Evolutionary conservation across 1,284 basidiomycete genomes (phyloP), one percentile per base, ranked within the genome.

Genomic region (Cutaneotrichosporon dermatis): DNA sequence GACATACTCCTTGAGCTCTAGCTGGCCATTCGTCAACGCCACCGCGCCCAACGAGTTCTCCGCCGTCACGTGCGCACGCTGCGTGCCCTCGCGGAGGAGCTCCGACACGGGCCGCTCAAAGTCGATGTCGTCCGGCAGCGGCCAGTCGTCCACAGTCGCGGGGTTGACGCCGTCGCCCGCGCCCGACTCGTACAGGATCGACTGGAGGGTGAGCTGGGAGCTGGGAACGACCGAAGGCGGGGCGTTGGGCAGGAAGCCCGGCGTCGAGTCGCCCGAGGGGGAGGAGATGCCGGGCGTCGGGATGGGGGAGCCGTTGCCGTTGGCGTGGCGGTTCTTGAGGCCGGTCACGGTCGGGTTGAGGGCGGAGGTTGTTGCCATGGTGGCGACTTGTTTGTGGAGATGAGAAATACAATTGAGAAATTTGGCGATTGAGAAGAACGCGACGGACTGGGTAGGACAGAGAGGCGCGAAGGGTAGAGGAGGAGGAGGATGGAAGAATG

Each of bases 1-100:
- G 15, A 86, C 76, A 72, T 89, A 89, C 70, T 89, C 87, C 45
- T 83, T 81, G 68, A 82, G 82, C 58, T 80, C 79, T 42, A 89
- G 80, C 66, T 83, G 79, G 12, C 88, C 88, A 52, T 81, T 81
- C 16, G 85, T 79, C 49, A 90, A 79, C 55, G 83, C 83, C 39
- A 79, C 80, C 1, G 87, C 88, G 36, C 84, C 86, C 34, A 79
- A 74, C 67, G 83, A 86, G 63, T 82, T 81, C 70, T 85, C 84
- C 15, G 85, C 84, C n/a, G 79, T 74, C 55, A 85, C 82, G 72
- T 89, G 88, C 1, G 84, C 84, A 53, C 81, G 74, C 62, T 80
- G 80, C 25, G 87, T 89, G 56, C 83, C 82, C 58, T 83, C 79
- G 49, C 82, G 81, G 11, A 89, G 78, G 51, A 81, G 67, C 25